Percentiles rank a stretch among this genome's conserved stretches.
Conservation (phyloP, 331 rosid genomes). For the Acacia pycnantha region DNA sequence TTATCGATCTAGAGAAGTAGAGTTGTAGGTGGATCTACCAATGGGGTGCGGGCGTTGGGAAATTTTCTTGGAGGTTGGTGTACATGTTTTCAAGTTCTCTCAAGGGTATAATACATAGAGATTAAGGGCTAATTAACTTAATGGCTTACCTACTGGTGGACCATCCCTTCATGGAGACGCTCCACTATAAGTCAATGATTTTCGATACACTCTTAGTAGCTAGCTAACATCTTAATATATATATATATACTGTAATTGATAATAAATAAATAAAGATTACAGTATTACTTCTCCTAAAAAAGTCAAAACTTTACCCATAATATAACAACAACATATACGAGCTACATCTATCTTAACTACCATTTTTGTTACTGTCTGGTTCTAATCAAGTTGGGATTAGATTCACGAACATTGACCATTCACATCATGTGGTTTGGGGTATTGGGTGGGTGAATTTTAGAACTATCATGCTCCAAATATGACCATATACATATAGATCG, state of each 20-base stretch:
- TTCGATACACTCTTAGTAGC: constrained; percentile 17
- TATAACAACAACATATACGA: constrained; percentile 1
- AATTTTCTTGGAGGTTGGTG: neutral
- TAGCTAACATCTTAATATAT: constrained; percentile 9
- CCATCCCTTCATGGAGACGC: constrained; percentile 23
- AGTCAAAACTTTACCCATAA: neutral
- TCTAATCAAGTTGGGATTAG: neutral
- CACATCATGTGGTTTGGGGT: neutral
- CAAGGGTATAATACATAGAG: neutral
- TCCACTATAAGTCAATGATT: constrained; percentile 22
- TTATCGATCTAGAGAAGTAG: neutral
- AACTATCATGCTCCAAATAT: neutral
- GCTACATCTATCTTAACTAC: constrained; percentile 22
- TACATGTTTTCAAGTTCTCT: neutral
- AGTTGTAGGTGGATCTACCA: neutral
- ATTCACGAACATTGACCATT: neutral
- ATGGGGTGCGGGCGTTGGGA: neutral
- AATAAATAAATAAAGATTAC: no score
- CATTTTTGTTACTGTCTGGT: neutral
- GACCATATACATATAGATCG: neutral
- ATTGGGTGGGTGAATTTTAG: constrained; percentile 3
- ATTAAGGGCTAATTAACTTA: neutral
- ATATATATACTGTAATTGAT: neutral
- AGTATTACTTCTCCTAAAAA: neutral
- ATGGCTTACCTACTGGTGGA: constrained; percentile 28